A percentile compares a stretch with the other conserved stretches of the same genome.
Evolutionary conservation across 2,329 filamentous ascomycete species (phyloP).

Genomic region (Paramyrothecium sp.): DNA sequence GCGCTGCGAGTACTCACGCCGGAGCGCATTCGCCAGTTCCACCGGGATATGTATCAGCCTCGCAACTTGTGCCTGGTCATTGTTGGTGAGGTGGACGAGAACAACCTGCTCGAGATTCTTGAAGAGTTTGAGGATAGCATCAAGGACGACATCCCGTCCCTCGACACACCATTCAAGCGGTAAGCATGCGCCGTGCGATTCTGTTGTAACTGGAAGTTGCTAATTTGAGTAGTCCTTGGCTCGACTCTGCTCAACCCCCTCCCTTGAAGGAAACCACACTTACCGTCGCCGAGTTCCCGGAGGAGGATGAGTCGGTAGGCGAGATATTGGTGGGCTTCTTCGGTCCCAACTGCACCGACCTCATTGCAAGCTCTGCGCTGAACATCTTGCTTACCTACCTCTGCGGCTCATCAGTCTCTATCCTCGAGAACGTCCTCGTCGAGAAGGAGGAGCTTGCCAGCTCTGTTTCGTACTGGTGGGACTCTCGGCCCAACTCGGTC

Average conservation of each 20-base stretch:
- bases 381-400: slow-evolving; percentile 83
- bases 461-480: slow-evolving; percentile 76
- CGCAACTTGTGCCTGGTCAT: slow-evolving; percentile 91
- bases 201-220: not conserved
- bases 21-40: slow-evolving; percentile 90
- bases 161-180: slow-evolving; percentile 74
- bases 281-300: slow-evolving; percentile 85
- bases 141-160: slow-evolving; percentile 73
- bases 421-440: slow-evolving; percentile 88
- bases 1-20: slow-evolving; percentile 81
- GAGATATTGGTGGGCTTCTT: slow-evolving; percentile 86
- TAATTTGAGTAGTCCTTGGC: slow-evolving; percentile 63
- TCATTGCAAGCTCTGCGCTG: slow-evolving; percentile 67
- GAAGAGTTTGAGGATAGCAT: slow-evolving; percentile 89
- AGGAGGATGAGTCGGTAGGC: slow-evolving; percentile 92
- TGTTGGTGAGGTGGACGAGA: slow-evolving; percentile 86
- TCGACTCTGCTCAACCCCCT: slow-evolving; percentile 79
- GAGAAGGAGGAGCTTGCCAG: slow-evolving; percentile 92
- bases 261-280: slow-evolving; percentile 69
- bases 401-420: slow-evolving; percentile 86
- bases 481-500: slow-evolving; percentile 76
- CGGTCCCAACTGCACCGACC: slow-evolving; percentile 77
- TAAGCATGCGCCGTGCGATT: slow-evolving; percentile 11
- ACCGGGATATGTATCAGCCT: slow-evolving; percentile 96
- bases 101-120: slow-evolving; percentile 74